Percentiles rank a stretch among this genome's conserved stretches.
phyloP scores from a whole-genome alignment of 164 flowering plant genomes.

The Protea cynaroides region DNA sequence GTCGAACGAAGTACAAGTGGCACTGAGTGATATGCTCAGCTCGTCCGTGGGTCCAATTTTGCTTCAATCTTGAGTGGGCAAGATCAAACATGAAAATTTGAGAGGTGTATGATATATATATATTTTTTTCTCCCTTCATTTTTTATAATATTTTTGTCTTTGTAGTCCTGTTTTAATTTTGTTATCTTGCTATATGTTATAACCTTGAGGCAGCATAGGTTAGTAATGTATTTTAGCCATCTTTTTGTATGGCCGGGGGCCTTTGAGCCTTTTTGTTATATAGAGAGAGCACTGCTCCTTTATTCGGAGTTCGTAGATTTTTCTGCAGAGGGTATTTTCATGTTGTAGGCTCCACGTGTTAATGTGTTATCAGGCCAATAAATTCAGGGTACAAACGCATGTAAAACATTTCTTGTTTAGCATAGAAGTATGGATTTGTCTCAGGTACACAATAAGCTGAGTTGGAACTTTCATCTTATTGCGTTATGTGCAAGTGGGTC shows the following conservation, averaged over 20 bases:
- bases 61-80: conserved; percentile 62
- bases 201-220: conserved; percentile 38
- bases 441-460: too few species aligned
- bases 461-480: too few species aligned
- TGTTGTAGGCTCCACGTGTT: conserved; percentile 25
- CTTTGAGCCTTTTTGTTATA: conserved; percentile 17
- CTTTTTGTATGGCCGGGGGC: neutral
- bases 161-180: conserved; percentile 14
- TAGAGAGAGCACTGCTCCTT: conserved; percentile 18
- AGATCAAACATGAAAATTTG: conserved; percentile 12
- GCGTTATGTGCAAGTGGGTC: too few species aligned
- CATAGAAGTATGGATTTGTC: neutral
- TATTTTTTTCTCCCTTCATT: too few species aligned
- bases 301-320: conserved; percentile 11
- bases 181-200: conserved; percentile 11
- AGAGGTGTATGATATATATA: conserved; percentile 49
- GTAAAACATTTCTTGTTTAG: neutral
- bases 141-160: conserved; percentile 9
- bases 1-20: conserved; percentile 80
- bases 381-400: neutral
- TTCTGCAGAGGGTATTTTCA: conserved; percentile 11
- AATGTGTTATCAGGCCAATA: conserved; percentile 5
- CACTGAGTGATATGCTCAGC: conserved; percentile 79
- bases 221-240: conserved; percentile 27
- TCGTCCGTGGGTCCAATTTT: conserved; percentile 75